Evolutionary conservation across 192 early-diverging fungal genomes (phyloP).

Genomic region (Backusella australiensis): DNA sequence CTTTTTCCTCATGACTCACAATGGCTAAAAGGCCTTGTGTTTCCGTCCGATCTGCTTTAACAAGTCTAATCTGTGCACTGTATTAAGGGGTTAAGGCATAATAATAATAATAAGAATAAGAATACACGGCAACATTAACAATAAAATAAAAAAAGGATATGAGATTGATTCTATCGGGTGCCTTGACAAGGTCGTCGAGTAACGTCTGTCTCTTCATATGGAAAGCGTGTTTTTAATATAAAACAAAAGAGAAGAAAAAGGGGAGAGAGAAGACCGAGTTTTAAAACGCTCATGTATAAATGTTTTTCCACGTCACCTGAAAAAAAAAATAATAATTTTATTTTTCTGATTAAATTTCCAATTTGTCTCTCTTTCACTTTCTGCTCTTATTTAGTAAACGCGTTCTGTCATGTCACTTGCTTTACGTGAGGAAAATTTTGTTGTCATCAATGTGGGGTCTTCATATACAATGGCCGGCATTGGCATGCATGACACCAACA

Average conservation of each 20-base stretch:
- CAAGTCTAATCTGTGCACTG: not conserved
- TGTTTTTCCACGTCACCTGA: not conserved
- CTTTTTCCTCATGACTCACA: conserved; percentile 2
- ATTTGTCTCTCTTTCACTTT: not conserved
- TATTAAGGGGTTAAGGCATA: conserved; percentile 6
- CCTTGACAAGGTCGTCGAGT: conserved; percentile 5
- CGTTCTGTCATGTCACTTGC: conserved; percentile 43
- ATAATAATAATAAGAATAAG: not conserved
- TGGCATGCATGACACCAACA: conserved; percentile 73
- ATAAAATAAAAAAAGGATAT: conserved; percentile 22
- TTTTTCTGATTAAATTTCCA: not conserved
- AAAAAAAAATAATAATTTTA: not conserved
- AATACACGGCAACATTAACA: not conserved
- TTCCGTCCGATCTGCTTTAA: not conserved
- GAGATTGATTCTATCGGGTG: conserved; percentile 9
- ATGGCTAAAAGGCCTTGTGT: not conserved
- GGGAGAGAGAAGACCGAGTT: not conserved
- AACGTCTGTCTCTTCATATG: not conserved
- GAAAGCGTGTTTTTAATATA: not conserved
- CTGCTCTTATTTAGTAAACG: not conserved
- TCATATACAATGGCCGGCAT: conserved; percentile 73
- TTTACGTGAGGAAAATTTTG: conserved; percentile 73
- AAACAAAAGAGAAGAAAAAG: not conserved
- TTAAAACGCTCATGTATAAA: not conserved
- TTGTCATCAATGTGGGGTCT: conserved; percentile 88